Base-by-base conservation (phyloP, 1,139 yeast genomes). In the Kodamaea anthophila region DNA sequence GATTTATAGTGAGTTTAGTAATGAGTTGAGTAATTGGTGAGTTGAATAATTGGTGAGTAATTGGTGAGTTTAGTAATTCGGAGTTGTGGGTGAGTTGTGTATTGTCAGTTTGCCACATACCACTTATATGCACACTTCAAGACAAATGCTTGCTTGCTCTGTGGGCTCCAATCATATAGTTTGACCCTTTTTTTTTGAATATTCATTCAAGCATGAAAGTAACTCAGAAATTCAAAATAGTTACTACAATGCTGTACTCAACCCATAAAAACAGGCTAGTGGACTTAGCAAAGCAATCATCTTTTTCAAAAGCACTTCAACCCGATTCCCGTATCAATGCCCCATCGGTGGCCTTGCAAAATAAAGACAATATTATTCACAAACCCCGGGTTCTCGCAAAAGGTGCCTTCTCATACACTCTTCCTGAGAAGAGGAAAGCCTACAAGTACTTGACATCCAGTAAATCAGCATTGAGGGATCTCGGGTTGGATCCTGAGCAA, bases 371-470 rank as follows among this genome's bases (percentile, higher is more conserved):
- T 32, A 37, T 65, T 18, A 53, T 57, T 29, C 58, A 60, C 34
- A 60, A 54, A 9, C 91, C 94, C 1, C 64, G 97, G 31, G 60
- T 65, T 2, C 62, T 86, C 8, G 51, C 64, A 21, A 58, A 60
- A 5, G 94, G 95, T 3, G 77, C 78, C 20, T 91, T 68, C 47
- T 75, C 91, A 3, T 86, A 71, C 62, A 67, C 80, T 1, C 45
- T 70, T 5, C 96, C 95, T 1, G 83, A 77, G 29, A 52, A 55
- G 37, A 58, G 93, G 24, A 60, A 67, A 24, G 62, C 61, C 30
- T 76, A 77, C 46, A 53, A 61, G 39, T 71, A 77, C 37, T 46
- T 87, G 16, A 58, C 78, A 12, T 70, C 78, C 0, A 79, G 91
- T 18, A 68, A 68, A 0, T 55, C 56, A 1, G 94, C 94, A 0